phyloP scores from a whole-genome alignment of 768 basidiomycete genomes.

The Pholiota molesta region DNA sequence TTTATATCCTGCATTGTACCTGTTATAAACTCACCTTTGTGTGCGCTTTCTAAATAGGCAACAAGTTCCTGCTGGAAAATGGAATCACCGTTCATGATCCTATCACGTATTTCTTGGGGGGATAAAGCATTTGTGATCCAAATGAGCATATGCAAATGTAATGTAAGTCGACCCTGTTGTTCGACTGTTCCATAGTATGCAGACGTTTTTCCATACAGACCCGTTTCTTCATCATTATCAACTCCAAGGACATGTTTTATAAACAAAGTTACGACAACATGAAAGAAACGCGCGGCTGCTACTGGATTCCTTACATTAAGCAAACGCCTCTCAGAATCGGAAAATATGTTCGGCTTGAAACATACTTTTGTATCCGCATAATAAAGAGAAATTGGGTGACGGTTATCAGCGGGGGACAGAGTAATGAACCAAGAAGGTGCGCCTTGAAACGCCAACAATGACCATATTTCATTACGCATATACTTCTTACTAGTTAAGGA shows the following conservation, averaged over 20 bases:
- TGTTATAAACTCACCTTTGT: conserved; percentile 32
- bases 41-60: conserved; percentile 26
- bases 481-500: conserved; percentile 28
- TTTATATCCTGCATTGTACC: conserved; percentile 27
- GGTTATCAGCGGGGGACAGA: conserved; percentile 30
- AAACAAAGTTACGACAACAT: conserved; percentile 29
- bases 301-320: conserved; percentile 27
- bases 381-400: conserved; percentile 28
- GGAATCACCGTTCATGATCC: conserved; percentile 23
- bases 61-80: conserved; percentile 24
- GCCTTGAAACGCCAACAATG: conserved; percentile 26
- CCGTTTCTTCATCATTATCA: not conserved
- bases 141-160: conserved; percentile 38
- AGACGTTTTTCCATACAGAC: conserved; percentile 29
- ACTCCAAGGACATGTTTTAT: conserved; percentile 28
- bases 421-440: conserved; percentile 34
- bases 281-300: conserved; percentile 34
- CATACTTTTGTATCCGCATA: conserved; percentile 19
- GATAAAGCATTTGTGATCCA: conserved; percentile 30
- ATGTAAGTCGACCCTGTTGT: conserved; percentile 32
- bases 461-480: conserved; percentile 34
- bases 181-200: conserved; percentile 33
- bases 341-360: conserved; percentile 16
- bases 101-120: conserved; percentile 35
- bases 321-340: conserved; percentile 1